Evolutionary conservation across 176 grass and related monocot species (phyloP).

Genomic region (Typha latifolia): DNA sequence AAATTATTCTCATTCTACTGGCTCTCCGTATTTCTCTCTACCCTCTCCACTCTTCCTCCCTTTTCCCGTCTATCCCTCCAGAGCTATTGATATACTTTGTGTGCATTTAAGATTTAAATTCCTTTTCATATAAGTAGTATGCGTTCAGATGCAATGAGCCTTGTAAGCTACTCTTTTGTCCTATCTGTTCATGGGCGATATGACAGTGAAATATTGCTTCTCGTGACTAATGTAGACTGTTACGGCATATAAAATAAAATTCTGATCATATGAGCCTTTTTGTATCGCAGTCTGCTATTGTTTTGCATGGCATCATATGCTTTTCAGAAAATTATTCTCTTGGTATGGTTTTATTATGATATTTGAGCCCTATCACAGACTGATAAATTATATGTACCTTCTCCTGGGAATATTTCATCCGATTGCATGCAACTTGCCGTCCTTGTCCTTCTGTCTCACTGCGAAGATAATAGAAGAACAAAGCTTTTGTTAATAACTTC

Average conservation of each 20-base stretch:
- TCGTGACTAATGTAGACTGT: slow-evolving; percentile 9
- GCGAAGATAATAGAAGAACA: too few relatives aligned
- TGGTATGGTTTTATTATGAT: neutral
- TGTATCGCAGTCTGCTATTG: slow-evolving; percentile 1
- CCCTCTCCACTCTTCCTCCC: neutral
- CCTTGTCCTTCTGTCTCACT: neutral
- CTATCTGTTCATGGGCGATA: neutral
- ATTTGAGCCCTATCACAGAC: neutral
- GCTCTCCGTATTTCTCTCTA: neutral
- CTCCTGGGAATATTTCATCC: neutral
- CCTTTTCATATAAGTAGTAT: neutral
- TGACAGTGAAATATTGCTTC: slow-evolving; percentile 10
- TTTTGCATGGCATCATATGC: neutral
- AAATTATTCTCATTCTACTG: neutral
- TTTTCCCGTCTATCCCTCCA: slow-evolving; percentile 45
- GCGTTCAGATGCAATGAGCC: neutral
- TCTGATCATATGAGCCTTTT: neutral
- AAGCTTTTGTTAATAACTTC: too few relatives aligned
- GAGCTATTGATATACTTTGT: slow-evolving; percentile 23
- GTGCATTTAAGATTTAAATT: neutral
- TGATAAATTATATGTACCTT: neutral
- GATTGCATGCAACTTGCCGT: neutral
- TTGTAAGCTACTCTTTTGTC: neutral
- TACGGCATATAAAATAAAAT: neutral
- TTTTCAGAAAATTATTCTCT: neutral